These are phyloP conservation scores for Podaxis rugospora DNA, from an alignment of 768 basidiomycete genomes.

Conservation along the genomic window DNA sequence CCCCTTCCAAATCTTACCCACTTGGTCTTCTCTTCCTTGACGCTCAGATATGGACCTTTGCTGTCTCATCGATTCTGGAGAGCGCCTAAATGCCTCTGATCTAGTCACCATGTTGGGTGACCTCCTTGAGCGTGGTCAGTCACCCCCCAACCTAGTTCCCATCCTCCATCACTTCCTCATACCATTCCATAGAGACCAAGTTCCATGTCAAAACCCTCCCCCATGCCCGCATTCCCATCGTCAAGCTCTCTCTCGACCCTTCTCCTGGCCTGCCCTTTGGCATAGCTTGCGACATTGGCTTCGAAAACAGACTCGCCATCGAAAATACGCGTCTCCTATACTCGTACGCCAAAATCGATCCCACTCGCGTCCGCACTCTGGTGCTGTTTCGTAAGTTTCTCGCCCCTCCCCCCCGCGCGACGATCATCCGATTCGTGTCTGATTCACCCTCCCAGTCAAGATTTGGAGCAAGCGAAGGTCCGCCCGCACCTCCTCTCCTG, in stretches of 20 bases:
- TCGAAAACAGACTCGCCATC: slow-evolving; percentile 93
- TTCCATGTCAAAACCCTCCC: slow-evolving; percentile 95
- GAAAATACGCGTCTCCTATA: slow-evolving; percentile 95
- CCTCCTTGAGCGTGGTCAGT: slow-evolving; percentile 86
- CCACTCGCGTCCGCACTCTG: slow-evolving; percentile 86
- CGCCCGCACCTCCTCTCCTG: slow-evolving; percentile 17
- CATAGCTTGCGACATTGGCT: slow-evolving; percentile 97
- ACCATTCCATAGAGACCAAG: slow-evolving; percentile 67
- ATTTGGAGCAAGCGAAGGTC: slow-evolving; percentile 97
- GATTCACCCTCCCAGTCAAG: slow-evolving; percentile 61
- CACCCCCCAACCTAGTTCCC: slow-evolving; percentile 3
- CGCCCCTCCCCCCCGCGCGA: neutral
- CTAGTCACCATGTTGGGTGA: slow-evolving; percentile 93
- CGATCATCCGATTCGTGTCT: slow-evolving; percentile 11
- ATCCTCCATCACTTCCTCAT: slow-evolving; percentile 9
- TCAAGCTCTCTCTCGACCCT: slow-evolving; percentile 91
- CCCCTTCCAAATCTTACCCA: no score
- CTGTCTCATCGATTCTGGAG: slow-evolving; percentile 88
- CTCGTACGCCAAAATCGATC: slow-evolving; percentile 97
- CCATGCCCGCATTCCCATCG: slow-evolving; percentile 96
- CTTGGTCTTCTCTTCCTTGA: no score
- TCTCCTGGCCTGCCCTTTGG: slow-evolving; percentile 78
- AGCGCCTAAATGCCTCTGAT: slow-evolving; percentile 76
- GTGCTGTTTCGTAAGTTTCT: slow-evolving; percentile 88
- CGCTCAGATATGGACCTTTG: slow-evolving; percentile 96